Conservation (phyloP, 208 protist genomes). For the Trypanosoma boissoni region DNA sequence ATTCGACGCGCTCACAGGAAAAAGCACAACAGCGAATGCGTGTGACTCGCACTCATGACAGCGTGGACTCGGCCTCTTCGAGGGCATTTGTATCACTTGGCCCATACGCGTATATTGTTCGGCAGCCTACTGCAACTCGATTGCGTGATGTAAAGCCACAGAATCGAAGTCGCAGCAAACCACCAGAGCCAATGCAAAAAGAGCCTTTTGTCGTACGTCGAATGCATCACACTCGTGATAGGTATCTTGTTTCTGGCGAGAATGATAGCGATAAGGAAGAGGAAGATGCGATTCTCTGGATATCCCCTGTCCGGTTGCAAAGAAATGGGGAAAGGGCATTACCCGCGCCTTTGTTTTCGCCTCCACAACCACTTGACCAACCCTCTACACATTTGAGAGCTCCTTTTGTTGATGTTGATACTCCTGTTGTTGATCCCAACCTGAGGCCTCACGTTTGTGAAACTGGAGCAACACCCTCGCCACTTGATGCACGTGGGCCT, state of each 20-base stretch:
- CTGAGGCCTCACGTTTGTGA: too few relatives aligned
- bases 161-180: not conserved
- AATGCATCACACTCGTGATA: too few relatives aligned
- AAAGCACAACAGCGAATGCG: too few relatives aligned
- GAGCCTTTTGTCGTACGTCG: too few relatives aligned
- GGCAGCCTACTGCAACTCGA: conserved; percentile 7
- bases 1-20: too few relatives aligned
- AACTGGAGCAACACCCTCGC: too few relatives aligned
- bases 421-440: too few relatives aligned
- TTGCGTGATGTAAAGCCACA: not conserved
- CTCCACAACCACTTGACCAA: conserved; percentile 10
- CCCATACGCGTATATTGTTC: conserved; percentile 22
- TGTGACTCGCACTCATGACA: not conserved
- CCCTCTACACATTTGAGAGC: too few relatives aligned
- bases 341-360: not conserved
- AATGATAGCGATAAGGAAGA: not conserved
- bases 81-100: conserved; percentile 12
- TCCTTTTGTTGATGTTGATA: too few relatives aligned
- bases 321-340: not conserved
- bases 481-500: too few relatives aligned
- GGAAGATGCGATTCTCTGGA: conserved; percentile 9
- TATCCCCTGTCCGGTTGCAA: conserved; percentile 13
- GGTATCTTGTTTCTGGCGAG: not conserved
- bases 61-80: not conserved
- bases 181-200: not conserved